Base-by-base conservation (phyloP, 225 moss, liverwort and hornwort genomes). In the Sphagnum tenellum region DNA sequence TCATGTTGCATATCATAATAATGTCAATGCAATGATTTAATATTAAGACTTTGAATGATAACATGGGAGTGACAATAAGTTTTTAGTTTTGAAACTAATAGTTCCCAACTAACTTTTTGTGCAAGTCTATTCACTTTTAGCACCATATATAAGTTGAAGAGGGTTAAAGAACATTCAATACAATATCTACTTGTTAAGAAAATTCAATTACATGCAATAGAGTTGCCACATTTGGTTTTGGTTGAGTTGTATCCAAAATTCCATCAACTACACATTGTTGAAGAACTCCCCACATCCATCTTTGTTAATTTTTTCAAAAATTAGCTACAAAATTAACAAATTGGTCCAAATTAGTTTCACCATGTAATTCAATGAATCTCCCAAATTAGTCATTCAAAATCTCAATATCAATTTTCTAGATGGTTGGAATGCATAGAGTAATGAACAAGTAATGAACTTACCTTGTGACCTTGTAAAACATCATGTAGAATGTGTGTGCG, bases 401-500 rank as follows among this genome's bases (percentile, higher is more conserved):
- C 29, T 29, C 29, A 29, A 29, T 29, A 29, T 29, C 29, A 29
- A 29, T 29, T 29, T 29, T 29, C 29, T 29, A 29, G 29, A 29
- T 29, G 29, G 29, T 29, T 29, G 29, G 29, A 29, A 29, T 57
- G 9, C 57, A 11, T 12, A 57, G n/a, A 4, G 1, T 53, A 29
- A 29, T 29, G 29, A 29, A 29, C 1, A 29, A 29, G 2, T 52
- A 68, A 59, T 9, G 52, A 4, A 47, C 51, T 63, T 86, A 93
- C 98, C 98, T 88, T 71, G 98, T 99, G 45, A 99, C 98, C 77
- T 99, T 99, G 70, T 93, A 99, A 82, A 99, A 99, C 69, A 93
- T 93, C 93, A 93, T 99, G 68, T 90, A 93, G 44, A 99, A 74
- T 49, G 93, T 83, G 69, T 93, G 89, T 7, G 85, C 78, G 56